These are phyloP conservation scores for Lithospermum erythrorhizon DNA, from an alignment of 257 asterid species.

Conservation along the genomic window DNA sequence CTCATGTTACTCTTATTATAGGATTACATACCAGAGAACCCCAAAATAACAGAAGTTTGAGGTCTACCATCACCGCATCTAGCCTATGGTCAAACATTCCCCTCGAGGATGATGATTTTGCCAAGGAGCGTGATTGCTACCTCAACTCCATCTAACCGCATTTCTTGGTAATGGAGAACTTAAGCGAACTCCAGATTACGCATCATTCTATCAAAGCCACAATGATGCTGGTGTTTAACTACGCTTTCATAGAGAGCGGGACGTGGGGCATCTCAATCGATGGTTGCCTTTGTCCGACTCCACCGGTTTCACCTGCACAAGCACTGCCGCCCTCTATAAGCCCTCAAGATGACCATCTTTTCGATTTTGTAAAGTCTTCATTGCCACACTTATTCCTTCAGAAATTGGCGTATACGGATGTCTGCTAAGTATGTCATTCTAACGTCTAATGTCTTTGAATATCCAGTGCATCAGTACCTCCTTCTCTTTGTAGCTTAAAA, in stretches of 20 bases:
- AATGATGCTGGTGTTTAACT: constrained; percentile 82
- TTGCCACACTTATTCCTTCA: neutral
- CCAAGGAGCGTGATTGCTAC: constrained; percentile 64
- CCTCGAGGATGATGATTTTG: constrained; percentile 65
- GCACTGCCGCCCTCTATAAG: constrained; percentile 84
- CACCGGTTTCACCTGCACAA: constrained; percentile 73
- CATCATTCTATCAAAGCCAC: constrained; percentile 46
- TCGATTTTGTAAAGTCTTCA: neutral
- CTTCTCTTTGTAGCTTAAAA: no score
- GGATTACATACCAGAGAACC: constrained; percentile 67
- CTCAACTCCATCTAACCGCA: constrained; percentile 57
- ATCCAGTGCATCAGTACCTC: no score
- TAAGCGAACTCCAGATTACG: no score
- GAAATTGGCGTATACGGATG: no score
- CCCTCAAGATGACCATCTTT: constrained; percentile 50
- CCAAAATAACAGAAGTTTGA: constrained; percentile 62
- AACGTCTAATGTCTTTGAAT: no score
- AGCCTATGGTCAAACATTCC: constrained; percentile 49
- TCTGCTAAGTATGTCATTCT: no score
- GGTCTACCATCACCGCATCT: constrained; percentile 78
- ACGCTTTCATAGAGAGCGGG: constrained; percentile 66
- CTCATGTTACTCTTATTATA: constrained; percentile 5
- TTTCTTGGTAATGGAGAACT: constrained; percentile 31
- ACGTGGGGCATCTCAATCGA: constrained; percentile 54
- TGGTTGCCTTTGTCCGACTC: constrained; percentile 69